Conservation (phyloP, 352 stramenopile species). For the Globisporangium rhizosaccharum region DNA sequence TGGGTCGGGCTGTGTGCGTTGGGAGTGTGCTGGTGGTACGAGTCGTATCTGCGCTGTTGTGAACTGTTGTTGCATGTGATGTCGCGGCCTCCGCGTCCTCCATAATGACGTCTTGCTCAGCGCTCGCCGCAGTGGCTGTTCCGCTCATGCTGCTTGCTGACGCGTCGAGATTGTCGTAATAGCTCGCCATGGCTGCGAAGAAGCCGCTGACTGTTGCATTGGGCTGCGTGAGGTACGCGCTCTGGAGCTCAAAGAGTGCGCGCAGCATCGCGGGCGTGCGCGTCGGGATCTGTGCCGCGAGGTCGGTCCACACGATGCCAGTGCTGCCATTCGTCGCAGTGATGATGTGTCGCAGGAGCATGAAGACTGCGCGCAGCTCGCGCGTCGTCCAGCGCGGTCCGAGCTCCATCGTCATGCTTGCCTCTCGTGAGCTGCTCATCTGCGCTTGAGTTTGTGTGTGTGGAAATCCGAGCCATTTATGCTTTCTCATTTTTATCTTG, state of each 20-base stretch:
- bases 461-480: no score
- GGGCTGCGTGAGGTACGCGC: constrained; percentile 57
- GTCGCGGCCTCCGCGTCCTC: background rate
- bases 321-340: background rate
- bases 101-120: constrained; percentile 12
- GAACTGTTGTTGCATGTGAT: no score
- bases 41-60: no score
- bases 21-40: no score
- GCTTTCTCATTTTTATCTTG: no score
- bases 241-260: constrained; percentile 58
- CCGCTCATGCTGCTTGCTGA: no score
- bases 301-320: constrained; percentile 32
- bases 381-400: constrained; percentile 51
- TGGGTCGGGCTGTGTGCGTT: no score
- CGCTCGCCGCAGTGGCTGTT: background rate
- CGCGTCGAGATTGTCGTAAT: constrained; percentile 46
- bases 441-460: no score
- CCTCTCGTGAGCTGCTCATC: no score
- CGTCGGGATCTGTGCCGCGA: constrained; percentile 40
- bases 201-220: constrained; percentile 69
- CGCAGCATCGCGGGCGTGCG: constrained; percentile 59
- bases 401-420: constrained; percentile 13
- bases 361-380: constrained; percentile 69
- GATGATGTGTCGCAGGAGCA: constrained; percentile 27
- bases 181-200: constrained; percentile 60